These are phyloP conservation scores for Aureobasidium sp. DNA, from an alignment of 2,329 filamentous ascomycete genomes.

Conservation along the genomic window DNA sequence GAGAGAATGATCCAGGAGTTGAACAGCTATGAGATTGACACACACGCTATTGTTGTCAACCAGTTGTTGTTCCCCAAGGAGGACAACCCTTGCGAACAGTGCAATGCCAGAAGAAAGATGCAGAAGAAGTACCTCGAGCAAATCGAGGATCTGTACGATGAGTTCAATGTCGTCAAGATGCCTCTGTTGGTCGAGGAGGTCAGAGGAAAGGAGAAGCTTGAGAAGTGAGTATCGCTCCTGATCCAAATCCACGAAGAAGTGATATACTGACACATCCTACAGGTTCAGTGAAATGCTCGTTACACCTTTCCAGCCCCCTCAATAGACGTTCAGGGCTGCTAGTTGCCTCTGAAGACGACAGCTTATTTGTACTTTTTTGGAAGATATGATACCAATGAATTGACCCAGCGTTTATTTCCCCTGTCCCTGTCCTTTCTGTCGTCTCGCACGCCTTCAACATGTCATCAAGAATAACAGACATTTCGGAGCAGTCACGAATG, in stretches of 20 bases:
- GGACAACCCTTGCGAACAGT: conserved; percentile 85
- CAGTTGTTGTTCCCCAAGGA: conserved; percentile 89
- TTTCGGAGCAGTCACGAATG: not conserved
- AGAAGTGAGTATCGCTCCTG: conserved; percentile 46
- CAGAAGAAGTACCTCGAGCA: conserved; percentile 99
- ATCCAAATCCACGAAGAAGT: not conserved
- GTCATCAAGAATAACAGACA: not conserved
- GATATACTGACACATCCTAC: conserved; percentile 18
- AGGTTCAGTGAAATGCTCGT: conserved; percentile 78
- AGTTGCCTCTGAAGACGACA: too few relatives aligned
- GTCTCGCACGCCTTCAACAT: not conserved
- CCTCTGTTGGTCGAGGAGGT: conserved; percentile 93
- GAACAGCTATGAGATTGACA: conserved; percentile 87
- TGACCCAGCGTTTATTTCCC: conserved; percentile 1
- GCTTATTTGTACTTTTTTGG: not conserved
- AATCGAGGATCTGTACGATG: conserved; percentile 96
- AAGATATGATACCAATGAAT: conserved; percentile 16
- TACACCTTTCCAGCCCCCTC: conserved; percentile 64
- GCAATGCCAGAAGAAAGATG: conserved; percentile 91
- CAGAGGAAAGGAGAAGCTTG: conserved; percentile 85
- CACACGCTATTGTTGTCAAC: conserved; percentile 95
- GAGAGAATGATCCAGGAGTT: conserved; percentile 99
- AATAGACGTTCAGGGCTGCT: not conserved
- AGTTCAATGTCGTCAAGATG: conserved; percentile 99
- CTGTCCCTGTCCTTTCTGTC: not conserved